phyloP scores from a whole-genome alignment of 768 basidiomycete genomes.

The Hydnum rufescens region DNA sequence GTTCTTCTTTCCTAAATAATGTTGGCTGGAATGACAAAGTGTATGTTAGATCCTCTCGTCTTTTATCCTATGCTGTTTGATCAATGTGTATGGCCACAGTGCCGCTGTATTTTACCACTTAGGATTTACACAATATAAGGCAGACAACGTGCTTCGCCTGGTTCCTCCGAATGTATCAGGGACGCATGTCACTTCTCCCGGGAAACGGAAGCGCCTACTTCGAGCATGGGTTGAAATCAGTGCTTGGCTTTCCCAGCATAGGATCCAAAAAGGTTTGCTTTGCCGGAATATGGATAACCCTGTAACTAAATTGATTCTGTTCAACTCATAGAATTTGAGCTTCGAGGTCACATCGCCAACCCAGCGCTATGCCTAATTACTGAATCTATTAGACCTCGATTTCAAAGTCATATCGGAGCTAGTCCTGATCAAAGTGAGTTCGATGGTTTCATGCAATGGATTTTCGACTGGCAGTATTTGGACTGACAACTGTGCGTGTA shows the following conservation, averaged over 20 bases:
- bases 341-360: too few species aligned
- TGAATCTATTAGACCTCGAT: conserved; percentile 17
- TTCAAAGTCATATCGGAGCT: conserved; percentile 23
- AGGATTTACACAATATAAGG: conserved; percentile 52
- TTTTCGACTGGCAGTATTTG: too few species aligned
- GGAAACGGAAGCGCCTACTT: conserved; percentile 24
- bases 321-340: too few species aligned
- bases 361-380: too few species aligned
- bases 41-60: conserved; percentile 28
- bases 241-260: conserved; percentile 33
- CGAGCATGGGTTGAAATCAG: conserved; percentile 64
- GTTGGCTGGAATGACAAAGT: conserved; percentile 10
- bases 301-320: too few species aligned
- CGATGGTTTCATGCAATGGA: too few species aligned
- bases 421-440: too few species aligned
- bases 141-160: conserved; percentile 35
- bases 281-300: too few species aligned
- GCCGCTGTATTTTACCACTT: conserved; percentile 24
- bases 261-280: neutral
- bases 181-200: neutral
- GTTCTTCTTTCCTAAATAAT: conserved; percentile 1
- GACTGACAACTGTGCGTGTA: too few species aligned
- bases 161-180: conserved; percentile 25
- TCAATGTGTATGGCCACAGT: conserved; percentile 15
- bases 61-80: conserved; percentile 17